Base-by-base conservation (phyloP, 352 stramenopile genomes). In the Nothophytophthora sp. region DNA sequence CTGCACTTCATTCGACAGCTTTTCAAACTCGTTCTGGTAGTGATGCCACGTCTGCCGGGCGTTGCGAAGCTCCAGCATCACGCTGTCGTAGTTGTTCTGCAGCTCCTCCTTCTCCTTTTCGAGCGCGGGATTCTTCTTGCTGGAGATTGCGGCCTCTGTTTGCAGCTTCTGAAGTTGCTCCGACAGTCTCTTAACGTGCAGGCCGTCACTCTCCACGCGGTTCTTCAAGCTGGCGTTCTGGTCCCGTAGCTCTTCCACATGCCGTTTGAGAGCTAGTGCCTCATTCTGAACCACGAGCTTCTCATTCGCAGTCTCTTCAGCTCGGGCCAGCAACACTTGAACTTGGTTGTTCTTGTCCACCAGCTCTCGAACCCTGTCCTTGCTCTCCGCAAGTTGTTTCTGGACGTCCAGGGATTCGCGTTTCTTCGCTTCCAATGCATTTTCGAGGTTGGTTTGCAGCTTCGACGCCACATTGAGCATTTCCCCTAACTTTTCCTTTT, bases 21-120 rank as follows among this genome's bases (percentile, higher is more conserved):
- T 86, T 42, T 92, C 81, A 35, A 83, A 90, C 47, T 92, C 77
- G 33, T 63, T 83, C 37, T 92, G 79, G 34, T 90, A 89, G 52
- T 92, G 71, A 23, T 75, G 71, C 35, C 52, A 77, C 11, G 73
- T 70, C 49, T 91, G 77, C 1, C 78, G 76, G 7, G 67, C 72
- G 28, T 73, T 87, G 3, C 76, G 70, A 12, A 91, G 63, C 35
- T 91, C 81, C 19, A 68, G 30, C 22, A 78, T 65, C 1, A 55
- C 60, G 27, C 32, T 79, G 5, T 89, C 76, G 36, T 87, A 91
- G 23, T 67, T 86, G 24, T 60, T 53, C 27, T 73, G 68, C 18
- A 89, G 37, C 13, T 88, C 76, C 1, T 23, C 28, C 35, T 77
- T 67, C 50, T 89, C 76, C 24, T 85, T 86, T 32, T 86, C 69